Conservation (phyloP, 306 rosid species). For the Delonix regia region DNA sequence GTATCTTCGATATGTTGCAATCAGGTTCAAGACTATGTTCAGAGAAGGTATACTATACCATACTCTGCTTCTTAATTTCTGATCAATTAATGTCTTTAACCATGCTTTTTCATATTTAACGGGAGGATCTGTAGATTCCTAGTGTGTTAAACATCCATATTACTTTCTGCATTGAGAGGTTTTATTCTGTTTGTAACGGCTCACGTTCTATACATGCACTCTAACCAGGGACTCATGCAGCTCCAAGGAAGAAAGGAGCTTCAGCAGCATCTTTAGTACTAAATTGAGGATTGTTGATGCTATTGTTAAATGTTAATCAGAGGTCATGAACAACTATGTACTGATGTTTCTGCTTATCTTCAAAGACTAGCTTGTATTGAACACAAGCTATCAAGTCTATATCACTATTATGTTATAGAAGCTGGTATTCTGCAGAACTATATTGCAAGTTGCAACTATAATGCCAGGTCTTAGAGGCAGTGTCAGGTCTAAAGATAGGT, state of each 20-base stretch:
- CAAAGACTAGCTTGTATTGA: background rate
- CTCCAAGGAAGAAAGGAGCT: conserved; percentile 68
- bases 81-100: too few relatives aligned
- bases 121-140: background rate
- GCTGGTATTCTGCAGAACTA: too few relatives aligned
- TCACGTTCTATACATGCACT: background rate
- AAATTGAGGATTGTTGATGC: background rate
- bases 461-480: background rate
- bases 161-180: background rate
- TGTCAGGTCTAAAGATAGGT: background rate
- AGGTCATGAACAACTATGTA: background rate
- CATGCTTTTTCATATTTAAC: too few relatives aligned
- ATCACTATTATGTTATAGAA: too few relatives aligned
- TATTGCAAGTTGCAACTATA: background rate
- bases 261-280: conserved; percentile 29
- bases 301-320: background rate
- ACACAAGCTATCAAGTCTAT: too few relatives aligned
- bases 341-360: background rate
- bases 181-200: background rate
- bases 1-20: too few relatives aligned
- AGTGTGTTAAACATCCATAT: background rate
- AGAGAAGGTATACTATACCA: too few relatives aligned
- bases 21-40: too few relatives aligned
- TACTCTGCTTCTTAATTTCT: too few relatives aligned
- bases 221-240: conserved; percentile 47